Base-by-base conservation (phyloP, 208 protist genomes). In the Trypanosoma avium region DNA sequence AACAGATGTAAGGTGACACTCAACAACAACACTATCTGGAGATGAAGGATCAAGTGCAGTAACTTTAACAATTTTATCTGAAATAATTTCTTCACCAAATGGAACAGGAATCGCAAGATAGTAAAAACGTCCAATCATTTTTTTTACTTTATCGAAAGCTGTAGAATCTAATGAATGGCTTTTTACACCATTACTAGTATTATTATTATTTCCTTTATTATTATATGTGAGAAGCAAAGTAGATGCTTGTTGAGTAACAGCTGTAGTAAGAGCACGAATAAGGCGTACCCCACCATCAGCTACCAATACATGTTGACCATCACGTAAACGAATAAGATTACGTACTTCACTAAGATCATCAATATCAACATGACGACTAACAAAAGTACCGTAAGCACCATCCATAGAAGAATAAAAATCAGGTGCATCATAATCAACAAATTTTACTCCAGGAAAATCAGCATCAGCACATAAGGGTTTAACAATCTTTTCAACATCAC, bases 281-380 rank as follows among this genome's bases (percentile, higher is more conserved):
- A 93, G 77, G 33, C 77, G 74, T 32, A 96, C 67, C 50, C 90
- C 90, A 40, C 90, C 85, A 55, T 96, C 90, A 10, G 82, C 77
- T 13, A 96, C 84, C 59, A 96, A 69, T 4, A 96, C 85, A 70
- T 96, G 86, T 17, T 76, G 66, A 27, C 86, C 86, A 50, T 82
- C 80, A 3, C 83, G 79, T 33, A 96, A 74, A 8, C 90, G 77
- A 17, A 96, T 85, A 21, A 96, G 80, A 60, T 85, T 92, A 57
- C 82, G 82, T 52, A 96, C 62, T 75, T 96, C 90, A 52, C 73
- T 82, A 47, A 76, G 77, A 64, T 96, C 87, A 64, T 92, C 84
- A 22, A 92, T 76, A 57, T 95, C 86, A 1, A 96, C 86, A 58
- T 96, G 90, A 53, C 82, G 87, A 65, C 79, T 90, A 35, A 96